These are phyloP conservation scores for Aphanocladium album DNA, from an alignment of 2,329 filamentous ascomycete genomes.

Conservation along the genomic window DNA sequence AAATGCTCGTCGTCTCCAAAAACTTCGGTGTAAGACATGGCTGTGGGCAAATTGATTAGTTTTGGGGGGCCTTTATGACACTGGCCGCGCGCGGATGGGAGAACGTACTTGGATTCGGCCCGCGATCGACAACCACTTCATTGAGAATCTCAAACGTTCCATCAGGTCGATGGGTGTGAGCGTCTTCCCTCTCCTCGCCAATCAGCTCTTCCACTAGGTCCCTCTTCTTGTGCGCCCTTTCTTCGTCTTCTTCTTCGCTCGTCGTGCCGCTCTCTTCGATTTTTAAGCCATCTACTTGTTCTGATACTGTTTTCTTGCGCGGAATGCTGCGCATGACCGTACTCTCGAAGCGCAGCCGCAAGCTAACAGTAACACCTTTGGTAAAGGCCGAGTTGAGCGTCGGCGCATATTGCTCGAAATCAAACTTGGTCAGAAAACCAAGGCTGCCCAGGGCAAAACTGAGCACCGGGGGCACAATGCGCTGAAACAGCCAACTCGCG, in stretches of 20 bases:
- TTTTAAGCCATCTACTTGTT: slow-evolving; percentile 13
- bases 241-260: slow-evolving; percentile 30
- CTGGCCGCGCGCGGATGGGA: not conserved
- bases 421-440: slow-evolving; percentile 94
- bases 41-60: slow-evolving; percentile 33
- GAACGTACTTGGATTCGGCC: slow-evolving; percentile 79
- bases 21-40: slow-evolving; percentile 86
- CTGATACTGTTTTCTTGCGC: slow-evolving; percentile 32
- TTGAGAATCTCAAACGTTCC: slow-evolving; percentile 88
- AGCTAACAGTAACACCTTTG: slow-evolving; percentile 81
- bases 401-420: slow-evolving; percentile 68
- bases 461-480: slow-evolving; percentile 86
- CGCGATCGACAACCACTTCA: slow-evolving; percentile 92
- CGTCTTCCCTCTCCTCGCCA: slow-evolving; percentile 77
- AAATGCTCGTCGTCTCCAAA: slow-evolving; percentile 96
- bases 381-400: slow-evolving; percentile 68
- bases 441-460: slow-evolving; percentile 88
- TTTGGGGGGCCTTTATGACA: not conserved
- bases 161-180: slow-evolving; percentile 79
- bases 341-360: slow-evolving; percentile 85
- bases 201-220: slow-evolving; percentile 88
- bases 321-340: slow-evolving; percentile 78
- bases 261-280: not conserved
- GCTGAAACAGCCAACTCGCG: slow-evolving; percentile 94
- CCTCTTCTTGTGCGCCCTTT: slow-evolving; percentile 37